Evolutionary conservation across 1,284 basidiomycete species (phyloP), one percentile per base, ranked within the genome.

Genomic region (Cutaneotrichosporon dermatis): DNA sequence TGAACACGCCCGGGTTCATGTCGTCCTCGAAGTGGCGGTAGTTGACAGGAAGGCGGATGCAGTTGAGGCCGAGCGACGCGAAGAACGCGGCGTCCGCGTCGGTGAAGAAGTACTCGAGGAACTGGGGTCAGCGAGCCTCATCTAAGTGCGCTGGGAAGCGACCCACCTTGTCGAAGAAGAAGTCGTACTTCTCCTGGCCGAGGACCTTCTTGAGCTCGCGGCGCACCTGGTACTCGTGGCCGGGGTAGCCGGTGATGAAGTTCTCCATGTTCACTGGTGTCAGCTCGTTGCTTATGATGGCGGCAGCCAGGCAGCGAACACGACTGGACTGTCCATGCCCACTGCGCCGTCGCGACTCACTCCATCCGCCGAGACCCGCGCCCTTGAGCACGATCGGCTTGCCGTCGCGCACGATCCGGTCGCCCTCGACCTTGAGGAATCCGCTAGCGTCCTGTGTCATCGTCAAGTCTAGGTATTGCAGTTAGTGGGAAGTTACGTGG

Each of bases 161-260:
- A 55, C 55, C 4, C 65, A 85, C 86, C 79, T 84, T 86, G 76
- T 88, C 86, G 65, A 89, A 90, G 80, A 89, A 90, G 77, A 85
- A 87, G 35, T 84, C 84, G 11, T 87, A 83, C 71, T 88, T 89
- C 54, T 85, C 80, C 58, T 82, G 64, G 2, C 88, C 88, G 15
- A 90, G 76, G 0, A 84, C 82, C 13, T 84, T 80, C 13, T 81
- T 80, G n/a, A 90, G 79, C 3, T 84, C 85, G 13, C 84, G 83
- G 46, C 88, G 84, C 55, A 89, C 85, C 72, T 86, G 84, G 70
- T 81, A 40, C 54, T 72, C 71, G 54, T 74, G 70, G 12, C 71
- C 72, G 0, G 74, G 64, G 59, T 69, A 76, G 5, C 74, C 75
- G n/a, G 64, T 75, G 61, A 73, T 76, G 60, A 76, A 76, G 66